Evolutionary conservation across 768 basidiomycete genomes (phyloP).

Genomic region (Leccinum disarticulatum): DNA sequence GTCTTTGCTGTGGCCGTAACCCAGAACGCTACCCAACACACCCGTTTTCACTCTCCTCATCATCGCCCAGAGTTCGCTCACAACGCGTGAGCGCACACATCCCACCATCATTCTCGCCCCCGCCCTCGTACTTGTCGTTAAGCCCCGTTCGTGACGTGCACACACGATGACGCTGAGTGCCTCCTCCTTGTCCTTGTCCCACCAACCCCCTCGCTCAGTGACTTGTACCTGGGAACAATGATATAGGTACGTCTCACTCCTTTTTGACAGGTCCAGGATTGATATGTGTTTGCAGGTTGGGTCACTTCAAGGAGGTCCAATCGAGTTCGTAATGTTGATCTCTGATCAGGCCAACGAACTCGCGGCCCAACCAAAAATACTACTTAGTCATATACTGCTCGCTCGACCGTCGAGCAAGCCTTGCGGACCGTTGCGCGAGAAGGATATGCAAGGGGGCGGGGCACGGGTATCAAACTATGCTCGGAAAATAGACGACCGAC

Average conservation of each 20-base stretch:
- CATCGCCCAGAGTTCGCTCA: no score
- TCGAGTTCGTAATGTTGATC: conserved; percentile 58
- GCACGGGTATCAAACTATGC: conserved; percentile 76
- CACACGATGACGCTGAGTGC: no score
- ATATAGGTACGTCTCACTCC: conserved; percentile 51
- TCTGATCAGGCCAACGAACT: conserved; percentile 33
- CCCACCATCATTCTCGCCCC: no score
- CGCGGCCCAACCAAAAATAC: conserved; percentile 40
- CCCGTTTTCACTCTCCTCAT: no score
- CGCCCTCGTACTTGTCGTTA: no score
- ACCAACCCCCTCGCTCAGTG: no score
- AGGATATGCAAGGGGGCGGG: conserved; percentile 77
- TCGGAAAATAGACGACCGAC: conserved; percentile 74
- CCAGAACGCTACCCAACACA: no score
- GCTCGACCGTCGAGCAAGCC: conserved; percentile 68
- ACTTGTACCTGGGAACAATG: conserved; percentile 80
- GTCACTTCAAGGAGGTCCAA: conserved; percentile 53
- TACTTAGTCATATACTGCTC: conserved; percentile 88
- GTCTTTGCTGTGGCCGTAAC: no score
- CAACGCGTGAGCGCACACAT: no score
- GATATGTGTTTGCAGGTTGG: conserved; percentile 44
- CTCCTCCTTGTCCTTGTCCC: no score
- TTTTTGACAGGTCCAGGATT: not conserved
- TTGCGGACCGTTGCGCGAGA: conserved; percentile 79
- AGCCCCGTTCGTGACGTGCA: no score